Evolutionary conservation across 108 stramenopile species (phyloP).

Genomic region (Cyclotella atomus): DNA sequence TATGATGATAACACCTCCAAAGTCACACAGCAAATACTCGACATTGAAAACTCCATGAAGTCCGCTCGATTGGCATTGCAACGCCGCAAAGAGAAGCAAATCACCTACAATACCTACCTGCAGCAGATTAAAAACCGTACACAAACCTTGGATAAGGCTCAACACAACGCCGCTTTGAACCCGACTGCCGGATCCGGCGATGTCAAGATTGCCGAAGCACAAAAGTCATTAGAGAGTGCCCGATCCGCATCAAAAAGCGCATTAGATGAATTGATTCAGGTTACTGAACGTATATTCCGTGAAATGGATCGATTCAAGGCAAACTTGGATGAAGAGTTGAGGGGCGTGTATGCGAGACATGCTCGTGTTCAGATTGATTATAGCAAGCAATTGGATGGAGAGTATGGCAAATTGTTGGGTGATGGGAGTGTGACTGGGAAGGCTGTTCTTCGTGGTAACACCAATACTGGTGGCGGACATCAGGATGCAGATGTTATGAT

Average conservation of each 20-base stretch:
- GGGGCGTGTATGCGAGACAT: constrained; percentile 62
- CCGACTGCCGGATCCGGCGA: constrained; percentile 26
- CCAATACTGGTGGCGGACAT: not conserved
- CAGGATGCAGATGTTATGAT: constrained; percentile 18
- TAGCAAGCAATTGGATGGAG: constrained; percentile 71
- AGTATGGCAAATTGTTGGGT: constrained; percentile 76
- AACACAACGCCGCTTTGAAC: constrained; percentile 39
- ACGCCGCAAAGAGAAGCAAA: constrained; percentile 71
- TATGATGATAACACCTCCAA: constrained; percentile 71
- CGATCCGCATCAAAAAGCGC: constrained; percentile 50
- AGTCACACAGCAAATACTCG: constrained; percentile 76
- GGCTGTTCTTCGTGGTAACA: constrained; percentile 17
- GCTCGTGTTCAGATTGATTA: constrained; percentile 85
- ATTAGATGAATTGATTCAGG: constrained; percentile 67
- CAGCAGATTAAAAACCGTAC: constrained; percentile 65
- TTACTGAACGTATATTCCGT: constrained; percentile 70
- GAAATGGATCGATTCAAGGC: constrained; percentile 81
- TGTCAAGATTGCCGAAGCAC: constrained; percentile 35
- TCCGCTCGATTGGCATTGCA: constrained; percentile 82
- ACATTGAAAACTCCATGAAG: constrained; percentile 71
- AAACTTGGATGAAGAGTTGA: constrained; percentile 63
- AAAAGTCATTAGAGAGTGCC: constrained; percentile 43
- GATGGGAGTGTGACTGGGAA: constrained; percentile 16
- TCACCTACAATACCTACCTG: constrained; percentile 68
- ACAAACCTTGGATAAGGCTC: constrained; percentile 55